Conservation (phyloP, 139 green algal species). For the Chlamydomonas sp. region DNA sequence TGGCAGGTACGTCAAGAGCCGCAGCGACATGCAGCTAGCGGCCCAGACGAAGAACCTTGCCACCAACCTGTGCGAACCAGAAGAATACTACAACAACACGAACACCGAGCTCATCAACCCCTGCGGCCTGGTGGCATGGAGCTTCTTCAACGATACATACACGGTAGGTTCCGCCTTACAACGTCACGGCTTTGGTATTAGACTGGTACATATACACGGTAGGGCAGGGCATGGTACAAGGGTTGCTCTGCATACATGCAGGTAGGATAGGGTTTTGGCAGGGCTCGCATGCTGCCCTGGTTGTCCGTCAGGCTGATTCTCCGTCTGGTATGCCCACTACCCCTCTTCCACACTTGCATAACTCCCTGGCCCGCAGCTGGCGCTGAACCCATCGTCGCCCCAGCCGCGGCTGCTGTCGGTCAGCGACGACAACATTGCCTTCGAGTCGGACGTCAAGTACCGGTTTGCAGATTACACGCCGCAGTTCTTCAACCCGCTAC, state of each 20-base stretch:
- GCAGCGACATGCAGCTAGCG: slow-evolving; percentile 81
- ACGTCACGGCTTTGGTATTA: neutral
- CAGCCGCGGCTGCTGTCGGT: neutral
- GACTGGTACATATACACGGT: no score
- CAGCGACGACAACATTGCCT: slow-evolving; percentile 39
- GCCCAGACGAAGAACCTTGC: slow-evolving; percentile 6
- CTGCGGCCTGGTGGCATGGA: slow-evolving; percentile 93
- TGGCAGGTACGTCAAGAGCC: slow-evolving; percentile 82
- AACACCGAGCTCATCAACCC: slow-evolving; percentile 77
- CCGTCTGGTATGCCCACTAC: no score
- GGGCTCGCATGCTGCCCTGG: no score
- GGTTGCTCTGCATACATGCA: no score
- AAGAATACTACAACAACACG: slow-evolving; percentile 51
- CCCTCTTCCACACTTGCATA: no score
- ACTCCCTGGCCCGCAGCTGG: no score
- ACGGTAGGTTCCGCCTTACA: slow-evolving; percentile 10
- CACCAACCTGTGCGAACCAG: slow-evolving; percentile 64
- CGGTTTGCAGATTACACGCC: slow-evolving; percentile 55
- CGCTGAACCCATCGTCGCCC: neutral
- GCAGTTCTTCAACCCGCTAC: slow-evolving; percentile 39
- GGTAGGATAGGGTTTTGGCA: no score
- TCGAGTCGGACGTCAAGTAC: slow-evolving; percentile 45
- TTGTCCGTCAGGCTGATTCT: no score
- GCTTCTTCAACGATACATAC: slow-evolving; percentile 95
- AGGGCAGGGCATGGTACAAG: no score